Base-by-base conservation (phyloP, 129 eudicot species). In the Heracleum sosnowskyi region DNA sequence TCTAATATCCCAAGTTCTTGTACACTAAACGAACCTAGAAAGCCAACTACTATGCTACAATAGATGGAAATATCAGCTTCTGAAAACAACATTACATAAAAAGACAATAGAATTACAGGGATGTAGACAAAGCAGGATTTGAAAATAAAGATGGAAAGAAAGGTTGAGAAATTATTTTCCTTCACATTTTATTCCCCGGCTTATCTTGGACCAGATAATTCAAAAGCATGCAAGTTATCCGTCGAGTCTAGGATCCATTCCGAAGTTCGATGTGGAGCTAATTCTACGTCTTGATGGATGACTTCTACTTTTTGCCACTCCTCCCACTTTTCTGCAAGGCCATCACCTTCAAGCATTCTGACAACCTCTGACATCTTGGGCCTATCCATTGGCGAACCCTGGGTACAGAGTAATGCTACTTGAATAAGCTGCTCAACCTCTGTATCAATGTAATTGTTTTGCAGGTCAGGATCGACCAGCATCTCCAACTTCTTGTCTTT, bases 321-420 rank as follows among this genome's bases (percentile, higher is more conserved):
- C 4, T 81, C 86, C 90, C 90, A 87, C 34, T 78, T 84, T 76
- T 87, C 86, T 6, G 84, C 86, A 33, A 87, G 76, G 47, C 88
- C 88, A 37, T 87, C 88, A 2, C 90, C 88, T 82, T 84, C 84
- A 6, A 84, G 84, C 88, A 87, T 84, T 42, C 86, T 77, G 11
- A 87, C 83, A 2, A 84, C 91, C 6, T 84, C 88, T 11, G 91
- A 84, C 91, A 87, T 87, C 68, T 84, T 87, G 15, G 91, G 91
- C 3, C 91, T 86, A 20, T 83, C 82, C 68, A 28, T 80, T 4
- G 89, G 89, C 11, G 76, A 45, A 42, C 79, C 55, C 39, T 81
- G 85, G 17, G 85, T 86, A 81, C 87, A 86, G 60, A 86, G 87
- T 10, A 86, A 45, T 26, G 90, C 83, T 1, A 83, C 85, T 55